phyloP scores from a whole-genome alignment of 768 basidiomycete genomes.

The Jaapia argillacea region DNA sequence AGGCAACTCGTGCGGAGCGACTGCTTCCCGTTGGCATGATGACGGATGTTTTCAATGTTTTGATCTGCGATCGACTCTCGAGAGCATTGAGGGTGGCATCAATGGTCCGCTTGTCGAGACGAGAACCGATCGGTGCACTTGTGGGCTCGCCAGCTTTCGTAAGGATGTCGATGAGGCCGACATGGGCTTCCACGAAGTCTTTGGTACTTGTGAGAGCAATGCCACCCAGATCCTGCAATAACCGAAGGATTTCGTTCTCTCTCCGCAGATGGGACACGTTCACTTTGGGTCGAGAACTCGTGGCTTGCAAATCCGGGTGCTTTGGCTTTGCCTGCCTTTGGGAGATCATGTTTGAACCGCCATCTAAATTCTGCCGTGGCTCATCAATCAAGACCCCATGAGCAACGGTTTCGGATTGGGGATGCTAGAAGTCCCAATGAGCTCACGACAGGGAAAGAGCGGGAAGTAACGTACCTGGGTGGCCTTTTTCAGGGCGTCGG shows the following conservation, averaged over 20 bases:
- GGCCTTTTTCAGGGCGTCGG: too few species aligned
- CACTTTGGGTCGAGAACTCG: slow-evolving; percentile 20
- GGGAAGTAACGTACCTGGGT: too few species aligned
- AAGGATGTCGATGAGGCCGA: slow-evolving; percentile 48
- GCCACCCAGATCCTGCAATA: slow-evolving; percentile 58
- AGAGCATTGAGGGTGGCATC: slow-evolving; percentile 47
- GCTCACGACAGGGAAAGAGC: too few species aligned
- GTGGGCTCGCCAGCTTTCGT: slow-evolving; percentile 53
- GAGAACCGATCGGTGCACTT: slow-evolving; percentile 59
- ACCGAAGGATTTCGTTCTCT: slow-evolving; percentile 67
- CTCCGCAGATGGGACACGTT: slow-evolving; percentile 75
- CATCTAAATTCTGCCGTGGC: too few species aligned
- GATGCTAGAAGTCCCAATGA: too few species aligned
- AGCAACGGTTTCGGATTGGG: too few species aligned
- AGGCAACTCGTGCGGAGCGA: slow-evolving; percentile 51
- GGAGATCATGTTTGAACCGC: too few species aligned
- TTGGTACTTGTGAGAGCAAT: slow-evolving; percentile 56
- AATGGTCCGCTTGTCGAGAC: slow-evolving; percentile 67
- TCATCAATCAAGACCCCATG: too few species aligned
- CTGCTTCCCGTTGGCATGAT: slow-evolving; percentile 46
- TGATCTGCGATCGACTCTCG: slow-evolving; percentile 58
- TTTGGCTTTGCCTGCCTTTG: slow-evolving; percentile 10
- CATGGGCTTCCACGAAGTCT: slow-evolving; percentile 62
- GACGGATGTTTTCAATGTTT: slow-evolving; percentile 57
- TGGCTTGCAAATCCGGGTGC: slow-evolving; percentile 1